Percentiles rank a stretch among this genome's conserved stretches.
These are phyloP conservation scores for Plasmodium vinckei DNA, from an alignment of 169 alveolate species.

Conservation along the genomic window DNA sequence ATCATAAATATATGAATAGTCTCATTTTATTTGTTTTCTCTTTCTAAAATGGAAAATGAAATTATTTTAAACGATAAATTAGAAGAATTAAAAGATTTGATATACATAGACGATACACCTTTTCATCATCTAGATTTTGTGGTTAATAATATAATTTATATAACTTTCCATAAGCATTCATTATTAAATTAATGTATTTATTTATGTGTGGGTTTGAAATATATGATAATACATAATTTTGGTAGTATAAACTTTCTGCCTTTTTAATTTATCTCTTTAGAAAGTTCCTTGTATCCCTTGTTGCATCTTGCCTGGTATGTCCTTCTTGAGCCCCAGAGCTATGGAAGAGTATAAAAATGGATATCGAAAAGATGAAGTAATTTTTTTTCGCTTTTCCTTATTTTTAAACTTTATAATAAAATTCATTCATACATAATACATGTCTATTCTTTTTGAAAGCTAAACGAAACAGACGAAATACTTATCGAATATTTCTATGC, in stretches of 20 bases:
- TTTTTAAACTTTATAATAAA: background rate
- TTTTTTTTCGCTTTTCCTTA: conserved; percentile 37
- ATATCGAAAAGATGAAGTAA: conserved; percentile 81
- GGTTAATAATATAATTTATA: conserved; percentile 6
- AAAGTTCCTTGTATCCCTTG: conserved; percentile 84
- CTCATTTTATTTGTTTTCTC: background rate
- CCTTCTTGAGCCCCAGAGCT: conserved; percentile 83
- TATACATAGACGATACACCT: conserved; percentile 53
- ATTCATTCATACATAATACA: background rate
- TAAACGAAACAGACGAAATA: conserved; percentile 75
- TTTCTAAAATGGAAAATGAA: conserved; percentile 68
- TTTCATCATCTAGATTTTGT: conserved; percentile 62
- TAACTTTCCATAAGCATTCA: background rate
- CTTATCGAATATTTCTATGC: conserved; percentile 60
- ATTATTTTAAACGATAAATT: conserved; percentile 60
- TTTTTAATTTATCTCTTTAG: conserved; percentile 51
- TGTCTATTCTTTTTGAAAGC: conserved; percentile 75
- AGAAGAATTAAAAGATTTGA: conserved; percentile 70
- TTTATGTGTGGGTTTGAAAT: background rate
- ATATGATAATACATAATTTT: background rate
- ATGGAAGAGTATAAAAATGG: conserved; percentile 81
- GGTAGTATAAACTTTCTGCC: background rate
- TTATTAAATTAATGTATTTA: background rate
- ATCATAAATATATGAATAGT: too few relatives aligned
- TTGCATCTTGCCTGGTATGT: conserved; percentile 82